Base-by-base conservation (phyloP, 306 rosid species). In the Vicia sativa region DNA sequence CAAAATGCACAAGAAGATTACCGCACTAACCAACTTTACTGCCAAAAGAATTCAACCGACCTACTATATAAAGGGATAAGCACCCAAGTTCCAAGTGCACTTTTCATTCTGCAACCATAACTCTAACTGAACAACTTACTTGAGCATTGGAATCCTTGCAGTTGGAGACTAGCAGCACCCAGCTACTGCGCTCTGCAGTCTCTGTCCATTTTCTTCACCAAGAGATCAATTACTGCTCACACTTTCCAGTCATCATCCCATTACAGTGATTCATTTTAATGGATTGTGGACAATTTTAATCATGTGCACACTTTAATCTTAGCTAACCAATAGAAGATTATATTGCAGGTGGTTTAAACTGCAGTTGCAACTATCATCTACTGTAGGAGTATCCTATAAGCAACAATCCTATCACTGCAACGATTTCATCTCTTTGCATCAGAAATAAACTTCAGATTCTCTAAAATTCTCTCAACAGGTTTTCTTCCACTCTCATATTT, bases 401-500 rank as follows among this genome's bases (percentile, higher is more conserved):
- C 19, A 60, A 14, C 5, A 60, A 60, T 60, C 11, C 29, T 34
- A 37, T 6, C 23, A 11, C 45, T 16, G 45, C 46, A 16, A 37
- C 19, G 10, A 60, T 38, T 60, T 37, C 65, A 16, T 6, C 48
- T 37, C 46, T 60, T 34, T 60, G 44, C 28, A 35, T 35, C 46
- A 60, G 28, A 60, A 60, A 60, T 11, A 35, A 60, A 60, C 26
- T 9, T 58, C 14, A 7, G 26, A 59, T 34, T 34, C 65, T 59
- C 64, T 57, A 14, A 56, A 56, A n/a, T 56, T 29, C 63, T 31
- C 63, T 57, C 63, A 15, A 14, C 46, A 14, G 10, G 39, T 14
- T 60, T 60, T 58, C 65, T 16, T 37, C 18, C 28, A 60, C 44
- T 60, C 29, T 37, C 45, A 35, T 60, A 60, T 60, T 60, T 37